Conservation (phyloP, 148 eudicot species). For the Rhododendron ferrugineum region DNA sequence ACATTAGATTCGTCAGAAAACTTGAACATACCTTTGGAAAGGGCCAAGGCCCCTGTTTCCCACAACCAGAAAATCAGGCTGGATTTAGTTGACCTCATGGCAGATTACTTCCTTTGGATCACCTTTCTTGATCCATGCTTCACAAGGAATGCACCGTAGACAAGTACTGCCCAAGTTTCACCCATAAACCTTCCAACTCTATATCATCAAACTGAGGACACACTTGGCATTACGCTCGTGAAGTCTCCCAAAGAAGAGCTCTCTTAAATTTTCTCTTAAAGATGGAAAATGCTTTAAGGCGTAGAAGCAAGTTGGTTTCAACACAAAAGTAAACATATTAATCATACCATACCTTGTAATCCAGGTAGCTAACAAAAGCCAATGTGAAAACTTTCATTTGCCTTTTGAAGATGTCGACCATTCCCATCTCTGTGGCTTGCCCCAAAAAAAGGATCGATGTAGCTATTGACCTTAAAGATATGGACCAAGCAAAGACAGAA, state of each 20-base stretch:
- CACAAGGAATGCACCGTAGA: too few species aligned
- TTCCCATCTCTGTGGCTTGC: slow-evolving; percentile 49
- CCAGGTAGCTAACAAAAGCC: slow-evolving; percentile 57
- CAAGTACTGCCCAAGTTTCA: too few species aligned
- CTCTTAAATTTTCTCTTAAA: slow-evolving; percentile 38
- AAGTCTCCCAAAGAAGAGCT: slow-evolving; percentile 74
- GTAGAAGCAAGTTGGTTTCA: background rate
- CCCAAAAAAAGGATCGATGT: background rate
- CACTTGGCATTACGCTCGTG: slow-evolving; percentile 97
- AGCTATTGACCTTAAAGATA: too few species aligned
- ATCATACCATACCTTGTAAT: slow-evolving; percentile 67
- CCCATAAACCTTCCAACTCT: too few species aligned
- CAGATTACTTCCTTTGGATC: too few species aligned
- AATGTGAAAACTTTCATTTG: slow-evolving; percentile 32
- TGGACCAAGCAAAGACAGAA: too few species aligned
- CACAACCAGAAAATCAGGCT: too few species aligned
- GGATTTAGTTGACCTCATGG: too few species aligned
- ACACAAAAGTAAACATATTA: background rate
- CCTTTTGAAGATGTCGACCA: slow-evolving; percentile 72
- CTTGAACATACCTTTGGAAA: too few species aligned
- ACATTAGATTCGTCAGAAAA: too few species aligned
- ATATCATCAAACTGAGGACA: slow-evolving; percentile 55
- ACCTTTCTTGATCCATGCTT: too few species aligned
- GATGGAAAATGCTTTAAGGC: background rate
- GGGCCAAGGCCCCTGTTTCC: too few species aligned